A percentile compares a stretch with the other conserved stretches of the same genome.
These are phyloP conservation scores for Nakazawaea sp. DNA, from an alignment of 805 yeast species.

Conservation along the genomic window DNA sequence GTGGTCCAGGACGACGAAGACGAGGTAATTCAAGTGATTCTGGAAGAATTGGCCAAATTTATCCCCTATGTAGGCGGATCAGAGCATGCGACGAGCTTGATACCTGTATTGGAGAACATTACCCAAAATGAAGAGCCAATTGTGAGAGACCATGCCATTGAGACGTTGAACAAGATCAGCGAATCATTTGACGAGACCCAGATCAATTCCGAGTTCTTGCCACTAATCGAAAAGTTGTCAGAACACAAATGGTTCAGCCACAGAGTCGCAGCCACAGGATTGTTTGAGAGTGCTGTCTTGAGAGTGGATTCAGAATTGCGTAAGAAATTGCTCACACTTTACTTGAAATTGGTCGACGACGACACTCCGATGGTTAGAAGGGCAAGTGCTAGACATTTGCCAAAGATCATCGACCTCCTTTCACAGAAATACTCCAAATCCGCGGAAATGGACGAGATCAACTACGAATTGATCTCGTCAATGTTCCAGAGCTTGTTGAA, in stretches of 20 bases:
- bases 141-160: slow-evolving; percentile 92
- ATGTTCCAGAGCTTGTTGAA: slow-evolving; percentile 74
- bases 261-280: slow-evolving; percentile 86
- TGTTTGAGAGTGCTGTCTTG: slow-evolving; percentile 63
- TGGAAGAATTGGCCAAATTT: slow-evolving; percentile 83
- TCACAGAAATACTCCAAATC: slow-evolving; percentile 23
- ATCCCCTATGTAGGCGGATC: slow-evolving; percentile 87
- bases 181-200: slow-evolving; percentile 56
- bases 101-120: slow-evolving; percentile 72
- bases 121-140: slow-evolving; percentile 94
- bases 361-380: slow-evolving; percentile 98
- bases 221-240: slow-evolving; percentile 69
- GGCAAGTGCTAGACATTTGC: slow-evolving; percentile 83
- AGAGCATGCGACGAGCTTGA: slow-evolving; percentile 48
- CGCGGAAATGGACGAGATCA: slow-evolving; percentile 46
- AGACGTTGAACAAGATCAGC: slow-evolving; percentile 69
- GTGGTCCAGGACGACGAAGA: slow-evolving; percentile 97
- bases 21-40: slow-evolving; percentile 91
- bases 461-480: slow-evolving; percentile 71
- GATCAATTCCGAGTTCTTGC: slow-evolving; percentile 59
- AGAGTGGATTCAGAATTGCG: slow-evolving; percentile 51
- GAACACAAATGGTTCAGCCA: slow-evolving; percentile 93
- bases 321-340: slow-evolving; percentile 57
- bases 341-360: slow-evolving; percentile 68
- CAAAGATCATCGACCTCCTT: slow-evolving; percentile 60